A percentile compares a stretch with the other conserved stretches of the same genome.
Evolutionary conservation across 2,329 filamentous ascomycete genomes (phyloP).

Genomic region (Phoma sp.): DNA sequence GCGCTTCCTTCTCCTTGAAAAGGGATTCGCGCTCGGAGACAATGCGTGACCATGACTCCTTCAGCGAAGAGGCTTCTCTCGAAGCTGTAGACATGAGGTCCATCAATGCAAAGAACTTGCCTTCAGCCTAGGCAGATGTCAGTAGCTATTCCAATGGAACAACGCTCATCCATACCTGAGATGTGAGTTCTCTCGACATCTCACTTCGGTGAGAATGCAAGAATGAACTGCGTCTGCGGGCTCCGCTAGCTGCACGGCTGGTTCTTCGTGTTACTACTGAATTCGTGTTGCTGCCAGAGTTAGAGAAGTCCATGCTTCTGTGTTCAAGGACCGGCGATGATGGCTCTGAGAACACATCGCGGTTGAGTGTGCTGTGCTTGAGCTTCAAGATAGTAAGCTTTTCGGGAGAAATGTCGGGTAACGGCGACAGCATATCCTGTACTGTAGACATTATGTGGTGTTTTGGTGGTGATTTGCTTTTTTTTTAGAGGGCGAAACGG

Average conservation of each 20-base stretch:
- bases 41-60: slow-evolving; percentile 34
- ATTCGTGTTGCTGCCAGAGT: slow-evolving; percentile 9
- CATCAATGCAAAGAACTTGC: slow-evolving; percentile 37
- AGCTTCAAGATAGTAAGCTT: slow-evolving; percentile 34
- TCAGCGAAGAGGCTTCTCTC: slow-evolving; percentile 30
- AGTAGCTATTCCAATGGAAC: background rate
- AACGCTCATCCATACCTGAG: background rate
- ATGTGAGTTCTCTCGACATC: slow-evolving; percentile 35
- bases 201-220: slow-evolving; percentile 32
- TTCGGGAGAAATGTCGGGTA: slow-evolving; percentile 28
- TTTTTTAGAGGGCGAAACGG: background rate
- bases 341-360: slow-evolving; percentile 32
- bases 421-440: slow-evolving; percentile 4
- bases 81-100: slow-evolving; percentile 36
- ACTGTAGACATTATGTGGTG: slow-evolving; percentile 1
- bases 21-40: slow-evolving; percentile 35
- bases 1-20: slow-evolving; percentile 27
- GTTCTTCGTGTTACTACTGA: slow-evolving; percentile 22
- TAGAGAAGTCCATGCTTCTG: slow-evolving; percentile 21
- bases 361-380: slow-evolving; percentile 25
- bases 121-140: slow-evolving; percentile 20
- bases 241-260: slow-evolving; percentile 24
- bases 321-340: slow-evolving; percentile 21
- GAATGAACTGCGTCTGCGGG: slow-evolving; percentile 31
- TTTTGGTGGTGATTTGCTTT: background rate